phyloP scores from a whole-genome alignment of 345 rosid species.

The Euphorbia peplus region DNA sequence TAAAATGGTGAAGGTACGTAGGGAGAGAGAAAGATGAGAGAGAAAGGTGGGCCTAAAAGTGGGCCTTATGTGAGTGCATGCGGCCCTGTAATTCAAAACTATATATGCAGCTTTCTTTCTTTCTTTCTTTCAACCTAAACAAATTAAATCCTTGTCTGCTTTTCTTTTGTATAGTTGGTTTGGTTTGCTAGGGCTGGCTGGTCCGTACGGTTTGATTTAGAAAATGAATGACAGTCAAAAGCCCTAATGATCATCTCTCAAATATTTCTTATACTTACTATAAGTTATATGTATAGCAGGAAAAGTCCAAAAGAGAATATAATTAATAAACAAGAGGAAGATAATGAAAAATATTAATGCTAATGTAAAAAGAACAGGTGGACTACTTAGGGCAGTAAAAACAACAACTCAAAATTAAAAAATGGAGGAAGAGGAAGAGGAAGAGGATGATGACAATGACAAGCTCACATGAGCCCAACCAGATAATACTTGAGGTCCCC shows the following conservation, averaged over 20 bases:
- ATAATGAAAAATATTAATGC: too few relatives aligned
- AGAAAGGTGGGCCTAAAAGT: background rate
- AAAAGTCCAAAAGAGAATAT: background rate
- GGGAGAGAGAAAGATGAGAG: background rate
- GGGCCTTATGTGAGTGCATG: slow-evolving; percentile 15
- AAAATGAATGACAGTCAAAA: background rate
- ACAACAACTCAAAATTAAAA: background rate
- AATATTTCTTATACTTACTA: too few relatives aligned
- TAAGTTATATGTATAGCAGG: too few relatives aligned
- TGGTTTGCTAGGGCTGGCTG: background rate
- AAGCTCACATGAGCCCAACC: slow-evolving; percentile 59
- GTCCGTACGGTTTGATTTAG: slow-evolving; percentile 6
- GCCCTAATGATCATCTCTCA: background rate
- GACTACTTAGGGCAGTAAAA: background rate
- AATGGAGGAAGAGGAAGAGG: background rate
- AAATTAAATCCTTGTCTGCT: background rate
- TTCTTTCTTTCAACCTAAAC: background rate
- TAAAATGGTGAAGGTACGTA: too few relatives aligned
- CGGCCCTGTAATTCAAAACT: slow-evolving; percentile 2
- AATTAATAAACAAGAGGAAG: background rate
- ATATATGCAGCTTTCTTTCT: background rate
- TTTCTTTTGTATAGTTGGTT: background rate
- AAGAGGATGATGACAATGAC: slow-evolving; percentile 35
- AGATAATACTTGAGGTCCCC: slow-evolving; percentile 54
- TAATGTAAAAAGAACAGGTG: too few relatives aligned